Evolutionary conservation across 371 early-diverging fungal genomes (phyloP), one percentile per base, ranked within the genome.

Genomic region (Mucor piriformis): DNA sequence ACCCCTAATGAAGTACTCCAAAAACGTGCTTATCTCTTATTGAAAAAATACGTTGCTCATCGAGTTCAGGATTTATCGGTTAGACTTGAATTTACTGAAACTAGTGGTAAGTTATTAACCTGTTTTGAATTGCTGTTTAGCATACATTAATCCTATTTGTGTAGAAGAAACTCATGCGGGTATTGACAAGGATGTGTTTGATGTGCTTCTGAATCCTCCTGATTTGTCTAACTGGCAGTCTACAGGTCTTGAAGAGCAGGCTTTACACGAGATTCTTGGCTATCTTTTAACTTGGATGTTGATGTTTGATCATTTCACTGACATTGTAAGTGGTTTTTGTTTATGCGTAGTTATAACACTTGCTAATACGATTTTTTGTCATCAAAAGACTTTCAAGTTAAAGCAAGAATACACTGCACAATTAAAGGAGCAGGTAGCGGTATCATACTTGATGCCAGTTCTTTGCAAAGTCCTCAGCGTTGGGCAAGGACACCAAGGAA

Each of bases 261-360:
- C 61, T 27, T 47, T 64, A 12, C 72, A 81, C 46, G 58, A 76
- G 11, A 74, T 73, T 0, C 73, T 90, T 48, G 90, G 91, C 2
- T 88, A 87, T 57, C 67, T 94, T 29, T 64, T 92, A 38, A 74
- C 86, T 0, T 92, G 92, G 90, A 82, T 89, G 76, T 69, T 87
- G 11, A 62, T 89, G 33, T 84, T 92, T 60, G 89, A 88, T 59
- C 87, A 92, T 37, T 89, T 94, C 61, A 83, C 83, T n/a, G 87
- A 91, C 66, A 87, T 92, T 55, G 92, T 92, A 83, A 74, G 83
- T 67, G 6, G 35, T n/a, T 8, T 27, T 40, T 32, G n/a, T n/a
- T n/a, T n/a, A n/a, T n/a, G n/a, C n/a, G n/a, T n/a, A n/a, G n/a
- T n/a, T n/a, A n/a, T n/a, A n/a, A n/a, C n/a, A n/a, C n/a, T n/a